Evolutionary conservation across 1,284 basidiomycete genomes (phyloP).

Genomic region (Ceratobasidium sp.): DNA sequence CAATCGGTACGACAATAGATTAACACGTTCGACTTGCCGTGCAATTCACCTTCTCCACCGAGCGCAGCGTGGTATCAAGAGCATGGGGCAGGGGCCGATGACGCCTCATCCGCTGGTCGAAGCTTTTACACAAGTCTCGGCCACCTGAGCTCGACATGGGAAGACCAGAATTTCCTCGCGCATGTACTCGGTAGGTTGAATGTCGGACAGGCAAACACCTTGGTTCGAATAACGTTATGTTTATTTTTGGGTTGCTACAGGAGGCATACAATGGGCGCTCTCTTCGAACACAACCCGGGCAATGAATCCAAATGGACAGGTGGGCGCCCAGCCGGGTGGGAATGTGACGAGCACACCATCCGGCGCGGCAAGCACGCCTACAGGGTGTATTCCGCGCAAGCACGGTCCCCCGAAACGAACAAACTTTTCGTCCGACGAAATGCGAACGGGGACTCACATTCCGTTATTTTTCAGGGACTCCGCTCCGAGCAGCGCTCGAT

Average conservation of each 20-base stretch:
- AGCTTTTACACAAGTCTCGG: constrained; percentile 85
- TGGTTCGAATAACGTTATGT: constrained; percentile 6
- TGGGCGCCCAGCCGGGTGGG: neutral
- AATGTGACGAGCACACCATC: constrained; percentile 10
- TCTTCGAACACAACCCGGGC: constrained; percentile 69
- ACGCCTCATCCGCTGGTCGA: constrained; percentile 66
- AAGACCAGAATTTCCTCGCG: constrained; percentile 51
- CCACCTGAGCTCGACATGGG: constrained; percentile 76
- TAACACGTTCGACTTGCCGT: constrained; percentile 27
- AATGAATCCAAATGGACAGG: constrained; percentile 59
- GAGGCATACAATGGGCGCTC: constrained; percentile 78
- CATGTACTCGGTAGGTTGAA: constrained; percentile 61
- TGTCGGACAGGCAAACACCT: neutral
- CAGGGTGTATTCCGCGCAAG: neutral
- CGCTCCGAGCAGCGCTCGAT: constrained; percentile 1
- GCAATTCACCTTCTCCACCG: constrained; percentile 40
- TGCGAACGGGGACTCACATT: constrained; percentile 10
- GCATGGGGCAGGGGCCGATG: constrained; percentile 66
- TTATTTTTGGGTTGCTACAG: constrained; percentile 55
- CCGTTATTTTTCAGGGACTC: constrained; percentile 3
- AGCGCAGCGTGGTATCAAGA: constrained; percentile 82
- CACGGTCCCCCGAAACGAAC: constrained; percentile 23
- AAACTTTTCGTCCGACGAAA: constrained; percentile 37
- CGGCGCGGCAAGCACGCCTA: constrained; percentile 10
- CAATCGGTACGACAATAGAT: constrained; percentile 59